phyloP scores from a whole-genome alignment of 768 basidiomycete genomes.

The Mycena kentingensis region DNA sequence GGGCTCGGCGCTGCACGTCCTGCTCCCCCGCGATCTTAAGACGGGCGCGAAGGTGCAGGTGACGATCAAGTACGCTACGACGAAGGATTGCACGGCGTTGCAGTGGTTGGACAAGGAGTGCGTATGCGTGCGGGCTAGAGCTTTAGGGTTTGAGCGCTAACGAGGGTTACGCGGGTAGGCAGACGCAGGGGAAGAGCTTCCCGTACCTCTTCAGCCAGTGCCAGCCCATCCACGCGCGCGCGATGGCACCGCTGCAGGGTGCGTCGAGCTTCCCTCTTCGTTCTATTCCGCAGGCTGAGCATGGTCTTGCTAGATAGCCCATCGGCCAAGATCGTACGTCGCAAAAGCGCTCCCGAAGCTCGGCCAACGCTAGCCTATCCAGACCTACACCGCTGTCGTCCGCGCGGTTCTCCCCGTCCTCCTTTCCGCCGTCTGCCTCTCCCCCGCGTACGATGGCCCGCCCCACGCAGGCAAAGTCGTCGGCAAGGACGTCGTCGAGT shows the following conservation, averaged over 20 bases:
- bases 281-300: neutral
- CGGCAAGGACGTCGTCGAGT: slow-evolving; percentile 73
- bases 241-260: slow-evolving; percentile 81
- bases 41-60: slow-evolving; percentile 54
- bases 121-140: slow-evolving; percentile 20
- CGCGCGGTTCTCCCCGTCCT: slow-evolving; percentile 81
- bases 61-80: slow-evolving; percentile 70
- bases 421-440: slow-evolving; percentile 79
- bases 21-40: slow-evolving; percentile 46
- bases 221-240: slow-evolving; percentile 87
- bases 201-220: slow-evolving; percentile 92
- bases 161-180: no score
- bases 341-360: neutral
- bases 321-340: slow-evolving; percentile 78
- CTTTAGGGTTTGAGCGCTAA: neutral
- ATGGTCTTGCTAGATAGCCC: slow-evolving; percentile 67
- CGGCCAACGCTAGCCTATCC: neutral
- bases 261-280: neutral
- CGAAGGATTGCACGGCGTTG: slow-evolving; percentile 70
- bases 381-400: slow-evolving; percentile 87
- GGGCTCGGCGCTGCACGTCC: slow-evolving; percentile 74
- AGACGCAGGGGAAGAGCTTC: slow-evolving; percentile 83
- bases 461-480: slow-evolving; percentile 73
- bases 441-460: slow-evolving; percentile 70
- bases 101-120: slow-evolving; percentile 88